phyloP scores from a whole-genome alignment of 495 filamentous ascomycete species.

The Corynascus novoguineensis region DNA sequence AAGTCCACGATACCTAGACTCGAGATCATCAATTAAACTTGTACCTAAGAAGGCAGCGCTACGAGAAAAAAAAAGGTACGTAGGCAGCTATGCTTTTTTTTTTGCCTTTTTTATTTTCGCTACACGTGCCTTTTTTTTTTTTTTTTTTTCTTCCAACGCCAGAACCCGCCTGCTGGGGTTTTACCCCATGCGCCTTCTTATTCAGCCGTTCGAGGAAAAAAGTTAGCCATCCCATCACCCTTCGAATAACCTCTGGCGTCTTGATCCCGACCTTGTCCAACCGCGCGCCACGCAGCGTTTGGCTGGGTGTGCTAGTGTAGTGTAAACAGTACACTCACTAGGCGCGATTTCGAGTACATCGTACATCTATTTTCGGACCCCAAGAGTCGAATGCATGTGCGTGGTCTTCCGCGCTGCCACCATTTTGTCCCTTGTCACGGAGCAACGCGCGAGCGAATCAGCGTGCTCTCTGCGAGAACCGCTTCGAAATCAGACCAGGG shows the following conservation, averaged over 20 bases:
- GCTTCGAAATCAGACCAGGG: constrained; percentile 18
- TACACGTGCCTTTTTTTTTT: background rate
- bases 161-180: background rate
- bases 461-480: constrained; percentile 12
- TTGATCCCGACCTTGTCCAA: background rate
- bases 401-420: background rate
- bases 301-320: no score
- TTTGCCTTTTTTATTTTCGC: background rate
- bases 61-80: background rate
- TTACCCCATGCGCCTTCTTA: no score
- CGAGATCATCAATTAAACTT: background rate
- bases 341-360: constrained; percentile 6
- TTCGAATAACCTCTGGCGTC: background rate
- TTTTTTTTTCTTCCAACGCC: no score
- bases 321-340: no score
- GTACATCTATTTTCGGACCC: constrained; percentile 8
- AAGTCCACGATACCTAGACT: background rate
- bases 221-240: background rate
- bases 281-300: background rate
- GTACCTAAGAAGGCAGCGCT: background rate
- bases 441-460: constrained; percentile 23
- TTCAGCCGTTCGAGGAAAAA: no score
- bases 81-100: background rate
- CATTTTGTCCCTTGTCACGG: constrained; percentile 7
- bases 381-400: constrained; percentile 14